Conservation (phyloP, 2,329 filamentous ascomycete genomes). For the Colletotrichum sp. region DNA sequence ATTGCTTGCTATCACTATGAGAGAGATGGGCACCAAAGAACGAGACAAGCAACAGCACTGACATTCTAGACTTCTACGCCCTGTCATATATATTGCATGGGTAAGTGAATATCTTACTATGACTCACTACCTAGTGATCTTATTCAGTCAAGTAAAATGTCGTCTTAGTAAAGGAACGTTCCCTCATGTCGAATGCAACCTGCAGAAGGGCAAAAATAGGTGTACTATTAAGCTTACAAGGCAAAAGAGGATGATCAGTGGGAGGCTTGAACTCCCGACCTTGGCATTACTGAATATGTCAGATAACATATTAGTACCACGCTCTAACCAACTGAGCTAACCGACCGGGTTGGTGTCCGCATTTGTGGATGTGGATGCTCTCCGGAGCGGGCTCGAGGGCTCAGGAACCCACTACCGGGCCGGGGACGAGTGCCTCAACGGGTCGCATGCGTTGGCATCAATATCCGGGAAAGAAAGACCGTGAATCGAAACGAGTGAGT, state of each 20-base stretch:
- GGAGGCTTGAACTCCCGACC: neutral
- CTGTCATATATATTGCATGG: neutral
- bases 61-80: neutral
- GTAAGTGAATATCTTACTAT: neutral
- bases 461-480: neutral
- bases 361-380: neutral
- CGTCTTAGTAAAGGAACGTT: neutral
- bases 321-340: neutral
- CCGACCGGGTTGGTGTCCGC: neutral
- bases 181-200: neutral
- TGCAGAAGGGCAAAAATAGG: neutral
- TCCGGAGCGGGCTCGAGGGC: neutral
- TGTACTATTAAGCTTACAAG: neutral
- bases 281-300: neutral
- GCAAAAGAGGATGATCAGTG: neutral
- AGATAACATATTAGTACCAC: neutral
- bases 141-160: too few species aligned
- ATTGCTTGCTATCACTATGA: neutral
- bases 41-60: neutral
- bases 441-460: neutral
- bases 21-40: neutral
- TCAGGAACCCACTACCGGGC: neutral
- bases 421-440: neutral
- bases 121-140: neutral
- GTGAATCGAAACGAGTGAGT: neutral